Base-by-base conservation (phyloP, 768 basidiomycete genomes). In the Ramaria sp. region DNA sequence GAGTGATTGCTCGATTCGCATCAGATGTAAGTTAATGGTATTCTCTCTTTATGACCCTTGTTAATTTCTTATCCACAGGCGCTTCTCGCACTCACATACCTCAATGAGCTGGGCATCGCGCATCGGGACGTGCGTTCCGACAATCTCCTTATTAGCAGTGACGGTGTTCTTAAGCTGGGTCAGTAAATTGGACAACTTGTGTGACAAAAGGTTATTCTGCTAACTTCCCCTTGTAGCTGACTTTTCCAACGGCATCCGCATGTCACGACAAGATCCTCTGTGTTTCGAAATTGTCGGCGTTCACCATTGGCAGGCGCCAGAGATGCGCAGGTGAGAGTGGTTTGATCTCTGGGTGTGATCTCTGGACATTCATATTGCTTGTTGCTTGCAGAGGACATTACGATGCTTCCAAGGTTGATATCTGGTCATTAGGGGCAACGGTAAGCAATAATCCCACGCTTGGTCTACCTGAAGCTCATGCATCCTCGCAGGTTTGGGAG, bases 91-190 rank as follows among this genome's bases (percentile, higher is more conserved):
- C 69, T 92, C 19, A 77, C 78, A 39, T 88, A 81, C 63, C 71
- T 92, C 51, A 80, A 82, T 60, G 70, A 69, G 38, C 77, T 82
- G 51, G 72, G 76, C 30, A 85, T 92, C 45, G 88, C 86, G 1
- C 90, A 92, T 68, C 79, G 90, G 31, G 90, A 92, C 68, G 75
- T 92, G 48, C 81, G 90, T 22, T 88, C 88, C 11, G 90, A 92
- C 65, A 92, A 92, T 66, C 61, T 91, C 53, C 71, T 92, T 41
- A 70, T 92, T 54, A 88, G 87, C 54, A 73, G 71, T 45, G 68
- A 76, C 9, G 89, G 89, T 1, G 67, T 87, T 7, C 73, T 91
- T 59, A 91, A 91, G 69, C 73, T 92, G 13, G 79, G 87, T 88
- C 60, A 55, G 82, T 75, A 27, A n/a, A n/a, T n/a, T n/a, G n/a